Base-by-base conservation (phyloP, 2,329 filamentous ascomycete species). In the Phaeophleospora eucalypticola region DNA sequence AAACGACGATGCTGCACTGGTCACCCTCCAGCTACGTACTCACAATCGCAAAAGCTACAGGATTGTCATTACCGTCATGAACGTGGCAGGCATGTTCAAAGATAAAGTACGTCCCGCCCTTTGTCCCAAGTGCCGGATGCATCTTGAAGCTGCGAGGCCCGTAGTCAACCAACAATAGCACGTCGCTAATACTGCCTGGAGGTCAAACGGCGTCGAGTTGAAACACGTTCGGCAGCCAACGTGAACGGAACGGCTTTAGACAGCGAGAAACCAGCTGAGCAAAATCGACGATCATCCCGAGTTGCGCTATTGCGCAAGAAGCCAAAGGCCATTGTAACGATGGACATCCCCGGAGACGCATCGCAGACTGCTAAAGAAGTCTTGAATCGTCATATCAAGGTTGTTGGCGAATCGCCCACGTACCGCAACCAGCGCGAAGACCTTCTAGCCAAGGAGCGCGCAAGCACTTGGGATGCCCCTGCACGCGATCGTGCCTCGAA, bases 401-500 rank as follows among this genome's bases (percentile, higher is more conserved):
- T 37, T 18, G 36, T 17, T 12, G 36, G 16, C 36, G 36, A 37
- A 19, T 37, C 36, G 16, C 16, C 8, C 4, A 17, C 15, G n/a
- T 37, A 37, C 16, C 3, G 18, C 3, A 8, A 37, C 6, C 36
- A 19, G 6, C 36, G 36, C 17, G 24, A 48, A 19, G 34, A 58
- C 7, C 56, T 73, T 0, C 20, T 73, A 2, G 36, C 50, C 14
- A 38, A 38, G 2, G 70, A 73, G 50, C 48, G 58, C 3, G 37
- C 58, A 0, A 18, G 50, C 20, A 58, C 64, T 8, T 74, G 71
- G 71, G 65, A 73, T 53, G 56, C 52, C 20, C 43, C 50, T 8
- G 68, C 63, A 15, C 63, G 45, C 43, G 33, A 41, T 21, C n/a
- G 16, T 20, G 61, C 64, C 41, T 57, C 60, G 6, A 17, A 44